phyloP scores from a whole-genome alignment of 2,329 filamentous ascomycete species.

The Pyrenophora seminiperda region DNA sequence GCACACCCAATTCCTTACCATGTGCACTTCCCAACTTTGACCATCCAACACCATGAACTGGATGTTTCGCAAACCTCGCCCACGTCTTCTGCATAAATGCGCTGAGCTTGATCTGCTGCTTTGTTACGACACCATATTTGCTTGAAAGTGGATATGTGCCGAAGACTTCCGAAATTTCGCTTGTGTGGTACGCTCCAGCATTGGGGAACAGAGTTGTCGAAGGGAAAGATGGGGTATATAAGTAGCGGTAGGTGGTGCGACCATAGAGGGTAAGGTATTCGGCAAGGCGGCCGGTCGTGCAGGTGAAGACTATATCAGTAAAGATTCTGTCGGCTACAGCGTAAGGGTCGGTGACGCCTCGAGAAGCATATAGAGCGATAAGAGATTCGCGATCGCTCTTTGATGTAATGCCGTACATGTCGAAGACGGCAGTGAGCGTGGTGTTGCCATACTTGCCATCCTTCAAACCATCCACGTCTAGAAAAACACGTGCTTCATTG shows the following conservation, averaged over 20 bases:
- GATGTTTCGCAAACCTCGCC: constrained; percentile 31
- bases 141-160: constrained; percentile 24
- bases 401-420: constrained; percentile 10
- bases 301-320: constrained; percentile 17
- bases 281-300: constrained; percentile 8
- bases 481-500: constrained; percentile 17
- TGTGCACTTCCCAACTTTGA: constrained; percentile 6
- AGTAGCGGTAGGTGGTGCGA: constrained; percentile 27
- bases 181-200: constrained; percentile 24
- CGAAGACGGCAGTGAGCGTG: constrained; percentile 5
- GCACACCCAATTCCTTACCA: constrained; percentile 13
- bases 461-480: constrained; percentile 8
- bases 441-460: constrained; percentile 10
- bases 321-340: constrained; percentile 11
- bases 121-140: constrained; percentile 16
- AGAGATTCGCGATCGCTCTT: constrained; percentile 1
- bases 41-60: constrained; percentile 17
- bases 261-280: constrained; percentile 12
- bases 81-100: constrained; percentile 29
- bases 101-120: constrained; percentile 24
- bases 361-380: constrained; percentile 4
- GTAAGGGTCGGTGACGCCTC: background rate
- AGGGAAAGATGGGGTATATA: constrained; percentile 20
- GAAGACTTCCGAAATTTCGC: constrained; percentile 30
- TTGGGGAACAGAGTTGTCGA: constrained; percentile 14